Percentiles rank a stretch among this genome's conserved stretches.
These are phyloP conservation scores for Laguncularia racemosa DNA, from an alignment of 345 rosid species.

Conservation along the genomic window DNA sequence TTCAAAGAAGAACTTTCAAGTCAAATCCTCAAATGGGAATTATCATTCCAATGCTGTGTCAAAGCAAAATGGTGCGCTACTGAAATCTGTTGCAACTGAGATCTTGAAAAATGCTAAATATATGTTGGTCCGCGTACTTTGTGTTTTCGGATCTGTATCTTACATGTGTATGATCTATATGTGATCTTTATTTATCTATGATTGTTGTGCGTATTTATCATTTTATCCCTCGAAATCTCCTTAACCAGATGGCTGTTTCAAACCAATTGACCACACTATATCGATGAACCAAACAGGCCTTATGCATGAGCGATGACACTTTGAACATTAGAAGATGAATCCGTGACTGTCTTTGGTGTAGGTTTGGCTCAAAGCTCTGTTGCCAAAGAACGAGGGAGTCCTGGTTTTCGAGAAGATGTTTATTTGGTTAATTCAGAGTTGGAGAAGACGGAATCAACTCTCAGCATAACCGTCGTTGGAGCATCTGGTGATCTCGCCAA, in stretches of 20 bases:
- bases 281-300: no score
- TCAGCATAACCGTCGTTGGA: conserved; percentile 84
- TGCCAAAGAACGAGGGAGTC: conserved; percentile 20
- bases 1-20: conserved; percentile 32
- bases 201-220: background rate
- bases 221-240: no score
- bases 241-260: no score
- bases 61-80: conserved; percentile 52
- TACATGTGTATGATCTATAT: background rate
- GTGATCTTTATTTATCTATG: background rate
- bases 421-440: conserved; percentile 13
- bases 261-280: no score
- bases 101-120: background rate
- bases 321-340: background rate
- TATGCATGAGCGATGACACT: background rate
- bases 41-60: conserved; percentile 36
- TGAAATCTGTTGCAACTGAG: background rate
- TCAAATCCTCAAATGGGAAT: conserved; percentile 60
- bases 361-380: conserved; percentile 35
- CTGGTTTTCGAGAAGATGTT: conserved; percentile 17
- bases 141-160: background rate
- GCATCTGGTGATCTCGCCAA: conserved; percentile 94
- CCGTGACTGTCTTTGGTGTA: conserved; percentile 6
- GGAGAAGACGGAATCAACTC: conserved; percentile 35
- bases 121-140: background rate